Base-by-base conservation (phyloP, 1,284 basidiomycete genomes). In the Leccinum pallidistipes region DNA sequence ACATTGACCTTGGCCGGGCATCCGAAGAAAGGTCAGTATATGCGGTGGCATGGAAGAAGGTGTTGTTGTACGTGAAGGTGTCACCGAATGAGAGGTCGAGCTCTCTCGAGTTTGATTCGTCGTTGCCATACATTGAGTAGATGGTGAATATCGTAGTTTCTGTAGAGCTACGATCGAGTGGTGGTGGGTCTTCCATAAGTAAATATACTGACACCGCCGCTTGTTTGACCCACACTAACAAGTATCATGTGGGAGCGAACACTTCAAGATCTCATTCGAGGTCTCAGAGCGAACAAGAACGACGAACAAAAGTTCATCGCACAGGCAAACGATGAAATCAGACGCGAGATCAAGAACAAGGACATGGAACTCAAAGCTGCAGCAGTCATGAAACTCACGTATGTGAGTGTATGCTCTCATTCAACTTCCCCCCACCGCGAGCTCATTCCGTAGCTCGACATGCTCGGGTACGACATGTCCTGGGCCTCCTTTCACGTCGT, bases 331-430 rank as follows among this genome's bases (percentile, higher is more conserved):
- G 88, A 92, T 62, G 90, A 99, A 81, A 97, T 98, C 69, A 82
- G 94, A 63, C 82, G 85, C 61, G 97, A 99, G 80, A 88, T 98
- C 70, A 91, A 88, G 77, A 88, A 86, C 70, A 95, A 94, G 71
- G 97, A 99, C 73, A 97, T 98, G 92, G 93, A 95, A 67, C 84
- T 99, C 67, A 99, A 99, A 77, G 94, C 95, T 0, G 95, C 86
- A 34, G 97, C 95, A 0, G 87, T 98, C 47, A 83, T 99, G 73
- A 99, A 99, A 78, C 87, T 98, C 65, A 95, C 94, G 71, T 99
- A 98, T 79, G 95, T 97, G 77, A 68, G 68, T 77, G 92, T 85
- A 45, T 40, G 49, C 55, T 27, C 11, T 64, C 24, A 14, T 29
- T 24, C 50, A 59, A 3, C 34, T 11, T 11, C 32, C 5, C 16